Base-by-base conservation (phyloP, 768 basidiomycete species). In the Tylopilus sp. region DNA sequence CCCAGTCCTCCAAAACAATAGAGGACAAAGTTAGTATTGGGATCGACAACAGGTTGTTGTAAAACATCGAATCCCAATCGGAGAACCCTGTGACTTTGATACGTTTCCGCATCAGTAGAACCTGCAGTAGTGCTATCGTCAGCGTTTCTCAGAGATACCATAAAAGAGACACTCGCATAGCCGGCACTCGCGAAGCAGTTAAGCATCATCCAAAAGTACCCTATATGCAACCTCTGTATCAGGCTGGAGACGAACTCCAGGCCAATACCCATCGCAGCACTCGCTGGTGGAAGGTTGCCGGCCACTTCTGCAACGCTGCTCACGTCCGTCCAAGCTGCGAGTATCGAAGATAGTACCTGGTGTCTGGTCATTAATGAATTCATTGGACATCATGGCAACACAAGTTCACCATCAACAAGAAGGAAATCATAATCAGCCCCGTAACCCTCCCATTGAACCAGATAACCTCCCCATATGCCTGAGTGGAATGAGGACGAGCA, bases 41-140 rank as follows among this genome's bases (percentile, higher is more conserved):
- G 60, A 98, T 95, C 18, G 92, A 95, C 46, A 98, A 74, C 40
- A 98, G 67, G 69, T 98, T 99, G 75, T 95, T 97, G 76, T 98
- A 98, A 73, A 92, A 95, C 94, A 98, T 98, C 12, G 94, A 86
- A 64, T 98, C 95, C 95, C 94, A 97, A 63, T 99, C 95, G 44
- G 93, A 85, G 74, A 98, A 98, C 18, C 91, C 91, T 15, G 93
- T 98, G 38, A 77, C 69, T 74, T 98, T 98, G 76, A 99, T 98
- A 50, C 87, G 81, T 69, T 95, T 98, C 51, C 97, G 83, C 97
- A 98, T 98, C 36, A 90, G 78, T 44, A 99, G 78, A 35, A 97
- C 92, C 93, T 95, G 60, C 41, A 31, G 25, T 44, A 31, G 25
- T 31, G 23, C 23, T 17, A n/a, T 41, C 45, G 43, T 50, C 17